These are phyloP conservation scores for Fusarium newnesense DNA, from an alignment of 2,329 filamentous ascomycete species.

Conservation along the genomic window DNA sequence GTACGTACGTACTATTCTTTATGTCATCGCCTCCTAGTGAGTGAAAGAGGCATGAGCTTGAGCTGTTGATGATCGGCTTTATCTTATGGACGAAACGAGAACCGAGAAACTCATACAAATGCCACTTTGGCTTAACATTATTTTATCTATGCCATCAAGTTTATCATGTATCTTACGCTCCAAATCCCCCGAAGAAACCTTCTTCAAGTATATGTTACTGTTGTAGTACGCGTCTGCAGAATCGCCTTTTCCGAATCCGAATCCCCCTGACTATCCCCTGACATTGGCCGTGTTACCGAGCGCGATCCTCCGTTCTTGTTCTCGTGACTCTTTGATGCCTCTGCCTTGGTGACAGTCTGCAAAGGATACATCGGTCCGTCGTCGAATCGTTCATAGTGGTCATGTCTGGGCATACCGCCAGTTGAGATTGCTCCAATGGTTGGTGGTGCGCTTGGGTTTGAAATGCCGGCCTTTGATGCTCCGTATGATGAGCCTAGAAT, in stretches of 20 bases:
- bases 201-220: slow-evolving; percentile 1
- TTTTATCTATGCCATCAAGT: background rate
- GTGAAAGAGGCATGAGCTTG: no score
- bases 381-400: slow-evolving; percentile 12
- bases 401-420: background rate
- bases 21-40: no score
- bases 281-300: background rate
- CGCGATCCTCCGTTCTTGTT: background rate
- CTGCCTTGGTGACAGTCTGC: slow-evolving; percentile 4
- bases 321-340: background rate
- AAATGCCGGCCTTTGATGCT: slow-evolving; percentile 5
- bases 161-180: background rate
- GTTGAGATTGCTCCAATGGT: slow-evolving; percentile 13
- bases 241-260: slow-evolving; percentile 20
- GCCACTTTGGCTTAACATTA: no score
- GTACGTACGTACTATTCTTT: no score
- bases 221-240: slow-evolving; percentile 14
- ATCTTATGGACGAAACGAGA: background rate
- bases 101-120: background rate
- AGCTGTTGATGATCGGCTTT: no score
- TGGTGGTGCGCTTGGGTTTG: slow-evolving; percentile 17
- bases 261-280: slow-evolving; percentile 7
- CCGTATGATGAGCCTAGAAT: slow-evolving; percentile 9
- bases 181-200: rapidly evolving
- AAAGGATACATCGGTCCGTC: slow-evolving; percentile 15